Base-by-base conservation (phyloP, 2,329 filamentous ascomycete genomes). In the Ceratocystis variospora region DNA sequence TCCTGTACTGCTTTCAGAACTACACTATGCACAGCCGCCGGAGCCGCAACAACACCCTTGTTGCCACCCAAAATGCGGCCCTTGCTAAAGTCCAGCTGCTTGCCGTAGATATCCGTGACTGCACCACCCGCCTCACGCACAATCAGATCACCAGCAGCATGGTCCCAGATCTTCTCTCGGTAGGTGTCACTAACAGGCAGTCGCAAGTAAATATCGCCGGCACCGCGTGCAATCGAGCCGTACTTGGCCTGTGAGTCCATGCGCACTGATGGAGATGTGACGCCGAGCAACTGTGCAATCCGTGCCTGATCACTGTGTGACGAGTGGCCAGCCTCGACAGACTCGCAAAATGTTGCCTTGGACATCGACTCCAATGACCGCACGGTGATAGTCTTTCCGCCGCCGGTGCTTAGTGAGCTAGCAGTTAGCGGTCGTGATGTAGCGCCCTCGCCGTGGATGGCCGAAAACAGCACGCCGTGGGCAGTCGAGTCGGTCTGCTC, bases 161-260 rank as follows among this genome's bases (percentile, higher is more conserved):
- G 94, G 74, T 99, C 94, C 94, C 94, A 99, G 71, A 99, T 99
- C 84, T 99, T 99, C 81, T 99, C 94, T 75, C 96, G 86, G 78
- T 99, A 99, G 65, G 87, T 87, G 71, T 87, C 88, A 74, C 84
- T 88, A 68, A 90, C 87, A 2, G 94, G 94, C 67, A 99, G 79
- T 65, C 95, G 84, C 67, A 99, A 82, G 77, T 99, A 99, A 70
- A 99, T 87, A 73, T 99, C 94, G 62, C 92, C 94, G 4, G 92
- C 91, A 59, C 94, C 94, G 69, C 94, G 83, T 45, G 94, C 94
- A 74, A 99, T 96, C 45, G 89, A 94, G 69, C 87, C 93, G 77
- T 99, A 99, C 78, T 99, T 99, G 71, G 94, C 93, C 78, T 99
- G 94, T 64, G 90, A 96, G 78, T 99, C 94, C 88, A 99, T 94